Base-by-base conservation (phyloP, 108 stramenopile genomes). In the Nitzschia palea region DNA sequence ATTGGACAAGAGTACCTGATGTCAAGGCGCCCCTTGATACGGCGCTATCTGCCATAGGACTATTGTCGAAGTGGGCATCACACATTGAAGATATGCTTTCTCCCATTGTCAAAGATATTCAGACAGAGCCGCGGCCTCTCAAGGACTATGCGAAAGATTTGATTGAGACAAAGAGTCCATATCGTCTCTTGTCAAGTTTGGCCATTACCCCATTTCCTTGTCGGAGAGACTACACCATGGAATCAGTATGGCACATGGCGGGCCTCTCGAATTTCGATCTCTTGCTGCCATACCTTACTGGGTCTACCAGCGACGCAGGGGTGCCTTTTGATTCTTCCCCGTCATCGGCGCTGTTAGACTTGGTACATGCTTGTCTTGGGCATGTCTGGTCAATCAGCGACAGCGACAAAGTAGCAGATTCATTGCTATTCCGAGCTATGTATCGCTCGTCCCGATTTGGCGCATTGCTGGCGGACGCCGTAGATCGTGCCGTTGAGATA, bases 21-120 rank as follows among this genome's bases (percentile, higher is more conserved):
- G 20, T 35, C 40, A 47, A 56, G 6, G 36, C 65, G 0, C 35
- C 65, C 4, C 37, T 74, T 4, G 40, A 60, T 53, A 62, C 65
- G 12, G 56, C 73, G 1, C 42, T 44, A 45, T 51, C 73, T 3
- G 56, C 73, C 14, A 67, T 74, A 15, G 48, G 59, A 29, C 35
- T 74, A 40, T 52, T 74, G 44, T 60, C 65, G 2, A 28, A 55
- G 33, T 74, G 73, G 73, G 65, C 73, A 17, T 37, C 55, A 8
- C 65, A 67, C 28, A 59, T 67, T 12, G 73, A 74, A 53, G 73
- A 74, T 28, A 74, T 74, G 44, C 44, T 56, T 35, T 15, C 22
- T 2, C 60, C 58, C 22, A 55, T 59, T n/a, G 18, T 59, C 28
- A 45, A 73, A 20, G 54, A 32, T 32, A n/a, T 20, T 28, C 28